Conservation (phyloP, 306 rosid genomes). For the Inga leiocalycina region DNA sequence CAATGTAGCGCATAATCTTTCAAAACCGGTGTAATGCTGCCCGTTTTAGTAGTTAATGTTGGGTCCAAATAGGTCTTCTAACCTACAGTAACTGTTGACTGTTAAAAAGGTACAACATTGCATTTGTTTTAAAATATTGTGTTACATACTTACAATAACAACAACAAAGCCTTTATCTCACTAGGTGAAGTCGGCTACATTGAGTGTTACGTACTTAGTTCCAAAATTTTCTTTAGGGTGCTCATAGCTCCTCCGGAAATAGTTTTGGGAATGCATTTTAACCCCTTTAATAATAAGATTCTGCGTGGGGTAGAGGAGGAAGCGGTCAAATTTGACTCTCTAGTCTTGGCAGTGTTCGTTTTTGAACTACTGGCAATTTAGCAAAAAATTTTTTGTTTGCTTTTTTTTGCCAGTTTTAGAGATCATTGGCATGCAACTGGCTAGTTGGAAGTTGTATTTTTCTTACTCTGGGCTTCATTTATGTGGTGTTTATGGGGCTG, state of each 20-base stretch:
- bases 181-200: too few species aligned
- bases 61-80: not conserved
- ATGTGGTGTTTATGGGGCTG: constrained; percentile 60
- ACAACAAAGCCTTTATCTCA: too few species aligned
- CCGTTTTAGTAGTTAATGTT: not conserved
- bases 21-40: not conserved
- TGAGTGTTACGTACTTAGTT: not conserved
- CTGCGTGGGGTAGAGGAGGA: not conserved
- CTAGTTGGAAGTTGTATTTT: not conserved
- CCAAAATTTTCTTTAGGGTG: not conserved
- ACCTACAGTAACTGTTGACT: not conserved
- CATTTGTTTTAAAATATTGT: not conserved
- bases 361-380: constrained; percentile 6
- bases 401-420: not conserved
- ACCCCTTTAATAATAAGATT: not conserved
- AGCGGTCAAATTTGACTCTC: not conserved
- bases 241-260: not conserved
- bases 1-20: not conserved
- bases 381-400: not conserved
- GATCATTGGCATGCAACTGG: not conserved
- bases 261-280: not conserved
- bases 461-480: constrained; percentile 11
- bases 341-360: not conserved
- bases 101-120: not conserved
- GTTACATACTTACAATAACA: too few species aligned